phyloP scores from a whole-genome alignment of 2,329 filamentous ascomycete genomes.

The Phoma sp. region DNA sequence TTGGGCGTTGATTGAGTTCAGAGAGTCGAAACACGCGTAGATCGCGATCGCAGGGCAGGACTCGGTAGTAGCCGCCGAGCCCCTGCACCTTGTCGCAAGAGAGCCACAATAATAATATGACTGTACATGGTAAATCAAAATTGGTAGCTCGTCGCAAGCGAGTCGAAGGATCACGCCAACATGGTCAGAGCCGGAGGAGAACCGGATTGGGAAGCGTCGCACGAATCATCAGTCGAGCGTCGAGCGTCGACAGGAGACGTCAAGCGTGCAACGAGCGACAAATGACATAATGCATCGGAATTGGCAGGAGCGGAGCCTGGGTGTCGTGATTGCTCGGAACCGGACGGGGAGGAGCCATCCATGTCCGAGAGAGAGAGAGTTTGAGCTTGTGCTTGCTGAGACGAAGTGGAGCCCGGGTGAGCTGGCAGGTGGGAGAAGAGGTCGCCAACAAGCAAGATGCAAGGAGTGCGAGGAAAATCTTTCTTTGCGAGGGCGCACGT shows the following conservation, averaged over 20 bases:
- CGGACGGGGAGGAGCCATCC: slow-evolving; percentile 11
- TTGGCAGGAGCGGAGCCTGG: slow-evolving; percentile 15
- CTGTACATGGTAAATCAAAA: not conserved
- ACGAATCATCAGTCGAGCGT: slow-evolving; percentile 17
- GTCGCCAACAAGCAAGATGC: slow-evolving; percentile 3
- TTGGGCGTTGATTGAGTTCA: slow-evolving; percentile 5
- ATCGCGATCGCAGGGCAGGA: slow-evolving; percentile 7
- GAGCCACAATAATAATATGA: too few species aligned
- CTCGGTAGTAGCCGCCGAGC: slow-evolving; percentile 14
- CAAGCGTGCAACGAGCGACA: slow-evolving; percentile 3
- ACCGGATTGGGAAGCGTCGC: slow-evolving; percentile 16
- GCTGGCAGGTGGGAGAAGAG: slow-evolving; percentile 10
- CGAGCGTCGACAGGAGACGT: not conserved
- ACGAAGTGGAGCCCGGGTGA: slow-evolving; percentile 14
- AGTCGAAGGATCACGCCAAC: slow-evolving; percentile 22
- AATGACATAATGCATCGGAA: slow-evolving; percentile 28
- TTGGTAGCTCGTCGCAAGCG: not conserved
- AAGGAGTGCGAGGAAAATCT: slow-evolving; percentile 9
- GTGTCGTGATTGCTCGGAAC: slow-evolving; percentile 24
- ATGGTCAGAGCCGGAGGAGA: slow-evolving; percentile 27
- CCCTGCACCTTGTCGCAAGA: not conserved
- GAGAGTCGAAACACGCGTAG: slow-evolving; percentile 1
- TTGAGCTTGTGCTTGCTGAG: slow-evolving; percentile 2
- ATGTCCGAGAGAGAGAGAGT: not conserved
- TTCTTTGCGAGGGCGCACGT: slow-evolving; percentile 13